Evolutionary conservation across 2,329 filamentous ascomycete genomes (phyloP).

Genomic region (Paramyrothecium roridum): DNA sequence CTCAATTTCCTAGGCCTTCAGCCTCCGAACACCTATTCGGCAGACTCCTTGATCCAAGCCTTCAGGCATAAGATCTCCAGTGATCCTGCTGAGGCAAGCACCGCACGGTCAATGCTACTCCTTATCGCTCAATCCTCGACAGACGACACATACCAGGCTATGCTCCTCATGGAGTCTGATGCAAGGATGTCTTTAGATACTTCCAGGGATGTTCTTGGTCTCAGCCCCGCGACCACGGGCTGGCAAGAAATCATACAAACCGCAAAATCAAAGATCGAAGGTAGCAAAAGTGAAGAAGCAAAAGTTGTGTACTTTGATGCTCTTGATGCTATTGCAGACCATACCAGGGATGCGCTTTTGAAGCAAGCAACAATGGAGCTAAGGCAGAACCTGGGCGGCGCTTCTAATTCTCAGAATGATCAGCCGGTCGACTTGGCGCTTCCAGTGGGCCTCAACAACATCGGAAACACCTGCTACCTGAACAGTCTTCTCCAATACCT

Average conservation of each 20-base stretch:
- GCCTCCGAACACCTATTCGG: conserved; percentile 30
- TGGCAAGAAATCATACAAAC: conserved; percentile 19
- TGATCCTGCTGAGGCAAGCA: conserved; percentile 25
- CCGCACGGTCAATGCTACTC: conserved; percentile 28
- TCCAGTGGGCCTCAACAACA: conserved; percentile 86
- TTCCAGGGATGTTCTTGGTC: conserved; percentile 25
- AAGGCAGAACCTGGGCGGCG: conserved; percentile 8
- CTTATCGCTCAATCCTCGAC: conserved; percentile 28
- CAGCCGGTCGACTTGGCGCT: conserved; percentile 42
- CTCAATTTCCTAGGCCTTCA: conserved; percentile 29
- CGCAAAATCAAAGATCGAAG: conserved; percentile 23
- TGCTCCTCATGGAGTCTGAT: conserved; percentile 29
- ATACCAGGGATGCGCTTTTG: conserved; percentile 22
- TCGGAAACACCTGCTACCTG: conserved; percentile 96
- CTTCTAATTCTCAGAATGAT: background rate
- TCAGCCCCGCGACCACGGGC: conserved; percentile 15
- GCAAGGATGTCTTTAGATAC: conserved; percentile 32
- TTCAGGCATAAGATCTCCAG: conserved; percentile 28
- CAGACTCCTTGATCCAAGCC: conserved; percentile 28
- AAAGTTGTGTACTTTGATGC: conserved; percentile 29
- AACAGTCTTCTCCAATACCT: conserved; percentile 96
- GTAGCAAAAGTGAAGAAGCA: conserved; percentile 21
- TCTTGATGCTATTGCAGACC: conserved; percentile 29
- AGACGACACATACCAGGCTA: conserved; percentile 29
- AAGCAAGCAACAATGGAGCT: conserved; percentile 21